Evolutionary conservation across 331 rosid genomes (phyloP).

Genomic region (Malus hybrid): DNA sequence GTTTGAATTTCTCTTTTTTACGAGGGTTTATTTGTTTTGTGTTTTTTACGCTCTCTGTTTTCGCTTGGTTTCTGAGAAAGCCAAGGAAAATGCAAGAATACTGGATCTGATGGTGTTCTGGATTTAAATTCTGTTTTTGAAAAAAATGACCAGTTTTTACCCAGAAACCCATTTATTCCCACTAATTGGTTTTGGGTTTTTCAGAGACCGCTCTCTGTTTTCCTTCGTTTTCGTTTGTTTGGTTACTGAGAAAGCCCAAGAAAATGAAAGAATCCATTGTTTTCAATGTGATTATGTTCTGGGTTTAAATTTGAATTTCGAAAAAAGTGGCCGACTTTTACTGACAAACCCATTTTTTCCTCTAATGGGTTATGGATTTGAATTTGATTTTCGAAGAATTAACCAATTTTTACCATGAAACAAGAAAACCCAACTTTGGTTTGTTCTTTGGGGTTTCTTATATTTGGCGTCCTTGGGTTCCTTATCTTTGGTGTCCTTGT

Average conservation of each 20-base stretch:
- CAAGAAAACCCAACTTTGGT: background rate
- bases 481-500: background rate
- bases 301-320: background rate
- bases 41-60: background rate
- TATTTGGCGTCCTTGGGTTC: background rate
- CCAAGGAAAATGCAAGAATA: background rate
- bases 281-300: too few species aligned
- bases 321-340: background rate
- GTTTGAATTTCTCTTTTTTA: background rate
- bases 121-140: background rate
- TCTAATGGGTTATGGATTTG: too few species aligned
- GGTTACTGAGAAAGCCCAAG: background rate
- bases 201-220: background rate
- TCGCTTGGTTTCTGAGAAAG: background rate
- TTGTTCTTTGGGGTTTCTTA: background rate
- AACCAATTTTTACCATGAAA: too few species aligned
- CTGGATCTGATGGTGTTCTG: too few species aligned
- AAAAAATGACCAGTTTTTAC: background rate
- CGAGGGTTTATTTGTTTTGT: background rate
- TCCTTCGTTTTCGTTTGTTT: background rate
- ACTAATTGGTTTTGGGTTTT: background rate
- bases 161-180: background rate
- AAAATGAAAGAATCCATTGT: background rate
- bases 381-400: too few species aligned
- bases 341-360: background rate